phyloP scores from a whole-genome alignment of 108 stramenopile species.

The Ochromonas danica region DNA sequence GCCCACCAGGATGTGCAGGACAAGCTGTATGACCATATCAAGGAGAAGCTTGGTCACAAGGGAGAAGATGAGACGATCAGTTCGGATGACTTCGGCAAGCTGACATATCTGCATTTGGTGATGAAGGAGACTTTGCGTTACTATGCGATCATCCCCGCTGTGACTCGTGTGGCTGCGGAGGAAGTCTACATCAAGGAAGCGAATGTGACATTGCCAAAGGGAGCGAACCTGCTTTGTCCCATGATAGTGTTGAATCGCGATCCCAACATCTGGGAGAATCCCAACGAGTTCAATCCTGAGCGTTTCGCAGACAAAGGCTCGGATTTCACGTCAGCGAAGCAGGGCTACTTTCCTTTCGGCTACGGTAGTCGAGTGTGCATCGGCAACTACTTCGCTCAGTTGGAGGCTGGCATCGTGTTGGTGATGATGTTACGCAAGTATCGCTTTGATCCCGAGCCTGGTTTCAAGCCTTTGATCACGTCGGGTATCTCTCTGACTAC shows the following conservation, averaged over 20 bases:
- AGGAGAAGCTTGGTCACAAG: background rate
- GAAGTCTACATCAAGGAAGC: conserved; percentile 27
- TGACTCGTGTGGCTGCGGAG: conserved; percentile 35
- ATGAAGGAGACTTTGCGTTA: conserved; percentile 44
- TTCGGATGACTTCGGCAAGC: conserved; percentile 29
- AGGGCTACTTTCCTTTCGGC: conserved; percentile 51
- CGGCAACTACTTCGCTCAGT: conserved; percentile 41
- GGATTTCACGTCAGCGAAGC: conserved; percentile 35
- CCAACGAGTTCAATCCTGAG: conserved; percentile 45
- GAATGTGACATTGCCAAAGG: conserved; percentile 32
- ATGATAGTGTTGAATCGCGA: conserved; percentile 43
- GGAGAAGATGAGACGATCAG: conserved; percentile 18
- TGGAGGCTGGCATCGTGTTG: conserved; percentile 38
- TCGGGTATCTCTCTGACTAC: conserved; percentile 44
- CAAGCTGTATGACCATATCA: conserved; percentile 32
- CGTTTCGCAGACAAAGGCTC: conserved; percentile 34
- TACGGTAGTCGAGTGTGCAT: conserved; percentile 48
- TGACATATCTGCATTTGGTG: conserved; percentile 33
- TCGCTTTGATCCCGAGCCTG: conserved; percentile 27
- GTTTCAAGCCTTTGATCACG: conserved; percentile 41
- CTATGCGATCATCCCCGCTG: conserved; percentile 48
- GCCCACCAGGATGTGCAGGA: conserved; percentile 43
- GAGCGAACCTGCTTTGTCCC: conserved; percentile 37
- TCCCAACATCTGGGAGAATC: conserved; percentile 41
- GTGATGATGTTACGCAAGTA: conserved; percentile 26